Conservation (phyloP, 208 protist species). For the Porcisia hertigi region DNA sequence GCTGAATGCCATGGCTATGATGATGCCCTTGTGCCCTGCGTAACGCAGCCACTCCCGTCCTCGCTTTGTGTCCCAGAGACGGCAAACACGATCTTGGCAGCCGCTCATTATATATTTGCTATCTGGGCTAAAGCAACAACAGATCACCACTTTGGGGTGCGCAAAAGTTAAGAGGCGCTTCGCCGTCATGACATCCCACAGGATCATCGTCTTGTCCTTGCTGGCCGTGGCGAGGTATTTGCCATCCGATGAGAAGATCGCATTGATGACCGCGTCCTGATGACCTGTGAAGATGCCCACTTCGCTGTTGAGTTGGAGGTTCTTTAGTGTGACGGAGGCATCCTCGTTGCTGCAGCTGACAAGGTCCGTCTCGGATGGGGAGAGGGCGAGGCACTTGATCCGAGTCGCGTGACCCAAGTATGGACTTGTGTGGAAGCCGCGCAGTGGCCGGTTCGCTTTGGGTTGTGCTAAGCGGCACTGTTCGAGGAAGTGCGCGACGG, state of each 20-base stretch:
- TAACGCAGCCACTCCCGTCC: constrained; percentile 73
- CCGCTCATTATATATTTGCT: constrained; percentile 83
- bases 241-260: constrained; percentile 80
- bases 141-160: constrained; percentile 89
- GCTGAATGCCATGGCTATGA: constrained; percentile 80
- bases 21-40: constrained; percentile 80
- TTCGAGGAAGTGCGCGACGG: constrained; percentile 22
- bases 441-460: constrained; percentile 32
- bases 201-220: constrained; percentile 86
- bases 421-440: constrained; percentile 31
- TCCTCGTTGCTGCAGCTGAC: constrained; percentile 88
- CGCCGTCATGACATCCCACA: constrained; percentile 87
- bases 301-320: constrained; percentile 52
- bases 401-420: constrained; percentile 77
- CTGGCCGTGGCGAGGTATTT: constrained; percentile 89
- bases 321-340: constrained; percentile 68
- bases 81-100: constrained; percentile 89
- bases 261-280: constrained; percentile 81
- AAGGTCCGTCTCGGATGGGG: constrained; percentile 69
- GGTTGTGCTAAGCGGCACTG: background rate
- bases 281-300: constrained; percentile 89
- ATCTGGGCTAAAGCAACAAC: constrained; percentile 88
- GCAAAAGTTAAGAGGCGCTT: constrained; percentile 73
- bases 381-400: constrained; percentile 84
- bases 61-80: constrained; percentile 74